These are phyloP conservation scores for Nakazawaea wickerhamii DNA, from an alignment of 805 yeast genomes.

Conservation along the genomic window DNA sequence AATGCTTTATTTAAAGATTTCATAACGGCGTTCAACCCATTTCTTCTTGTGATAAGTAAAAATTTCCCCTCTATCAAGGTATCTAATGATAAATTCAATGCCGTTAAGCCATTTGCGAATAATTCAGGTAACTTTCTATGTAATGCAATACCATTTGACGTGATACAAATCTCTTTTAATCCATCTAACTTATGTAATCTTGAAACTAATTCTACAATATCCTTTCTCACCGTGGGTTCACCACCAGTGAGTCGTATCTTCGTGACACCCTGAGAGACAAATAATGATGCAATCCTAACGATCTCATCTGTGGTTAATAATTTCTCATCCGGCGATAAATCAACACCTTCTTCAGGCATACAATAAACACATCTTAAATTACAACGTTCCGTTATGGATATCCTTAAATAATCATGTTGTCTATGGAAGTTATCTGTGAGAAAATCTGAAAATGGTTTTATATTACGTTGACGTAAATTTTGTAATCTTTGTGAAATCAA, in stretches of 20 bases:
- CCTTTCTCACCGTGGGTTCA: constrained; percentile 50
- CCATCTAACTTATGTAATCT: constrained; percentile 35
- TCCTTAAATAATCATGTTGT: constrained; percentile 43
- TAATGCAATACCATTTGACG: constrained; percentile 47
- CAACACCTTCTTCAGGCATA: constrained; percentile 54
- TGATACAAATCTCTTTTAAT: constrained; percentile 42
- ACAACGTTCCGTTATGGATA: constrained; percentile 47
- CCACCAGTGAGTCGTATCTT: constrained; percentile 53
- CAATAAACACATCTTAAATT: constrained; percentile 44
- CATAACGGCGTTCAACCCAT: constrained; percentile 41
- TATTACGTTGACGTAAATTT: neutral
- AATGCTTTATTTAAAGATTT: constrained; percentile 39
- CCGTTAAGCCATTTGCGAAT: constrained; percentile 36
- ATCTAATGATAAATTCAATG: constrained; percentile 43
- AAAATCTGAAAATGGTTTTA: constrained; percentile 28
- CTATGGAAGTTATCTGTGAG: constrained; percentile 40
- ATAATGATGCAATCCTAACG: constrained; percentile 33
- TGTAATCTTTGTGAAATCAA: neutral
- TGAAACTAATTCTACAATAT: constrained; percentile 38
- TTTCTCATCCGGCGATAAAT: constrained; percentile 36
- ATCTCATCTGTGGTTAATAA: constrained; percentile 41
- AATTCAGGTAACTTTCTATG: constrained; percentile 42
- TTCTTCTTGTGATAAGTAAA: constrained; percentile 41
- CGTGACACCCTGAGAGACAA: constrained; percentile 43
- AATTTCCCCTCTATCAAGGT: constrained; percentile 48